Conservation (phyloP, 2,329 filamentous ascomycete species). For the Bipolaris cookei region DNA sequence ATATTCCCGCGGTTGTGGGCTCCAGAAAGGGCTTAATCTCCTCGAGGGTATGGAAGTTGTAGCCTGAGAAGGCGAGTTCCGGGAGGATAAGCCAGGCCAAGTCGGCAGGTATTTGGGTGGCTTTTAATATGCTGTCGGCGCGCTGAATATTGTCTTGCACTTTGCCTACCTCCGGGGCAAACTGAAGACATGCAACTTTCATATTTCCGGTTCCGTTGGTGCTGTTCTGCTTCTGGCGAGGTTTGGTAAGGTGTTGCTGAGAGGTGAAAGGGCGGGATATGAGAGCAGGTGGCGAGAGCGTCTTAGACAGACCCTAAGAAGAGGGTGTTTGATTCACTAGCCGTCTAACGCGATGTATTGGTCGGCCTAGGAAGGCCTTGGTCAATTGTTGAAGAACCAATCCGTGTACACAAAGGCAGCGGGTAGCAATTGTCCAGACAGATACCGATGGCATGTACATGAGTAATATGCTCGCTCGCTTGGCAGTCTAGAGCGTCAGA, state of each 20-base stretch:
- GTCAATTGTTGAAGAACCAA: background rate
- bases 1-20: constrained; percentile 67
- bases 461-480: background rate
- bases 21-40: constrained; percentile 75
- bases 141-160: constrained; percentile 72
- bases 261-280: background rate
- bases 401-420: constrained; percentile 1
- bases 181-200: constrained; percentile 74
- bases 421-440: background rate
- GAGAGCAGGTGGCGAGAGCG: background rate
- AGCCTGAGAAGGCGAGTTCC: constrained; percentile 80
- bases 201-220: constrained; percentile 48
- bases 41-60: constrained; percentile 75
- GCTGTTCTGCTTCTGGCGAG: background rate
- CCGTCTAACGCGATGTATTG: background rate
- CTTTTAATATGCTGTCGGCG: constrained; percentile 68
- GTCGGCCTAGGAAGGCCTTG: background rate
- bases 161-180: constrained; percentile 72
- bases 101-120: constrained; percentile 50
- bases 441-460: constrained; percentile 4
- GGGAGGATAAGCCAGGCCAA: constrained; percentile 76
- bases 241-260: background rate
- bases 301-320: background rate
- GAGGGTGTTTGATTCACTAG: background rate
- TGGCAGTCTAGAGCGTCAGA: background rate